These are phyloP conservation scores for Dactylella cylindrospora DNA, from an alignment of 2,329 filamentous ascomycete species.

Conservation along the genomic window DNA sequence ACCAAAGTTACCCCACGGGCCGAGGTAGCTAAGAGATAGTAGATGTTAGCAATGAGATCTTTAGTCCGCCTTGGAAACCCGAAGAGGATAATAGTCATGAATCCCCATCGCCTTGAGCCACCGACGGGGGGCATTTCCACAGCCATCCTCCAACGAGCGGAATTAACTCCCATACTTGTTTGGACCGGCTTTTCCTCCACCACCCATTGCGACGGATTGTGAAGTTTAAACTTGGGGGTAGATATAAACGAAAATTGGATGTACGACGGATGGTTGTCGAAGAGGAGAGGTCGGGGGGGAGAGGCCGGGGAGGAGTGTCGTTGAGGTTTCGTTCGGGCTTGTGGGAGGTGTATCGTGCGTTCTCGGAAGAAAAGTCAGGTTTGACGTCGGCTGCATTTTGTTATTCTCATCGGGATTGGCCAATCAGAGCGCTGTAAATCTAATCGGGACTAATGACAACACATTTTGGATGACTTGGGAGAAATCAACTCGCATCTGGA, in stretches of 20 bases:
- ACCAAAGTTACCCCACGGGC: conserved; percentile 41
- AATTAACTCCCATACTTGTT: conserved; percentile 15
- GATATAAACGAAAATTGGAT: not conserved
- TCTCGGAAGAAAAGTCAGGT: conserved; percentile 41
- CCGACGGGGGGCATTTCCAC: not conserved
- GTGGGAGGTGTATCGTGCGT: conserved; percentile 2
- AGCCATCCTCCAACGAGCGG: not conserved
- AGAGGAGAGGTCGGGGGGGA: not conserved
- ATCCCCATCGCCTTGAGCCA: no score
- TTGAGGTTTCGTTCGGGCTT: not conserved
- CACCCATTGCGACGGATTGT: conserved; percentile 30
- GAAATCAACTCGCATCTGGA: no score
- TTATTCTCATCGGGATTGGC: not conserved
- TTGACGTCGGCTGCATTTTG: conserved; percentile 19
- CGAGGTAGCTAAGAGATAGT: conserved; percentile 16
- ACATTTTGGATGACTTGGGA: not conserved
- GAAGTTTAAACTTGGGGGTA: not conserved
- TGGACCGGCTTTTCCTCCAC: conserved; percentile 37
- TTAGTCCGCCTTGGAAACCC: not conserved
- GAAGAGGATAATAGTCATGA: not conserved
- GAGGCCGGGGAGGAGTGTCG: conserved; percentile 2
- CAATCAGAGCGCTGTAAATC: conserved; percentile 26
- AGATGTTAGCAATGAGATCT: conserved; percentile 3
- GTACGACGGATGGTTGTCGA: not conserved
- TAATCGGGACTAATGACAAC: conserved; percentile 7